Evolutionary conservation across 163 green algal genomes (phyloP).

Genomic region (Scenedesmus sp.): DNA sequence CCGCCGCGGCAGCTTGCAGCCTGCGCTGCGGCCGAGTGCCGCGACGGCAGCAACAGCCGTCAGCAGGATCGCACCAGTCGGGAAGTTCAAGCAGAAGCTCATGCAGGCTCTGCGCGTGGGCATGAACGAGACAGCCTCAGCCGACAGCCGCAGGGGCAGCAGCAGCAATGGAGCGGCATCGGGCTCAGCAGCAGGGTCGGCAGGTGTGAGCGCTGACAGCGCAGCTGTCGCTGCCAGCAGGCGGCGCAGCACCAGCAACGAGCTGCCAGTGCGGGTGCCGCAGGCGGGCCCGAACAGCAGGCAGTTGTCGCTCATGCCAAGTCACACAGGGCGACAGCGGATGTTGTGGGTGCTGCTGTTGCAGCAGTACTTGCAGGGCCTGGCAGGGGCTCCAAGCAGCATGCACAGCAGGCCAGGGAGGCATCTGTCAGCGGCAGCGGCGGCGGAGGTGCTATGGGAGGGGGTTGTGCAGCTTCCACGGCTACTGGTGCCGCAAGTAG

Average conservation of each 20-base stretch:
- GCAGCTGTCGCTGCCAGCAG: neutral
- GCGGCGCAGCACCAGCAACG: neutral
- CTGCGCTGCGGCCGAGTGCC: conserved; percentile 4
- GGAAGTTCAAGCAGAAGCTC: conserved; percentile 41
- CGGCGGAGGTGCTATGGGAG: neutral
- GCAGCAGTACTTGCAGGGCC: conserved; percentile 20
- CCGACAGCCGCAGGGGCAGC: neutral
- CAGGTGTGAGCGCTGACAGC: neutral
- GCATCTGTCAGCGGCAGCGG: neutral
- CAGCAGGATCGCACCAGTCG: conserved; percentile 30
- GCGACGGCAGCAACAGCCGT: conserved; percentile 16
- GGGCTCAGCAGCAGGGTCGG: neutral
- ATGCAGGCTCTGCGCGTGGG: neutral
- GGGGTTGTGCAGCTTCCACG: neutral
- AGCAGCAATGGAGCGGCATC: conserved; percentile 10
- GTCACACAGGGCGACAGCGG: neutral
- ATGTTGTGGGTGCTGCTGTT: conserved; percentile 22
- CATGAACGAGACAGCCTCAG: neutral
- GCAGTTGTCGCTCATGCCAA: too few relatives aligned
- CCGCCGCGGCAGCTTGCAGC: conserved; percentile 33
- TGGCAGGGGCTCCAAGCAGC: neutral
- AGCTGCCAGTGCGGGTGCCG: neutral
- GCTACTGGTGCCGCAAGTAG: neutral
- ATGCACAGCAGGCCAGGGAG: neutral
- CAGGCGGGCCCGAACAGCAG: neutral